phyloP scores from a whole-genome alignment of 306 rosid genomes.

The Echinosophora koreensis region DNA sequence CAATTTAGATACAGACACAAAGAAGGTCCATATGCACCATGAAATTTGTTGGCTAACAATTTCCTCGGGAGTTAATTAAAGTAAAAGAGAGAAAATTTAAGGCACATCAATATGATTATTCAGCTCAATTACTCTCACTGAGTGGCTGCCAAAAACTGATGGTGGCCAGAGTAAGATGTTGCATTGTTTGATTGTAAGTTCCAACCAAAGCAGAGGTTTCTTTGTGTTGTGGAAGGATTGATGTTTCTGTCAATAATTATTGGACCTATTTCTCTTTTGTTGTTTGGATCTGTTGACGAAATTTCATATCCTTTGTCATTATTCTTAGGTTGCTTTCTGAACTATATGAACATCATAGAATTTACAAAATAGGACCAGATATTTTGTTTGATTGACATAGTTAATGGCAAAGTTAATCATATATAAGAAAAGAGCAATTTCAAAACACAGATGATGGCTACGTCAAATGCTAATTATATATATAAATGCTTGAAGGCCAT shows the following conservation, averaged over 20 bases:
- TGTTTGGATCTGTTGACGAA: constrained; percentile 43
- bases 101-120: constrained; percentile 15
- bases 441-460: background rate
- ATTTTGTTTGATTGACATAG: constrained; percentile 35
- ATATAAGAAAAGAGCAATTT: background rate
- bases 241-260: constrained; percentile 39
- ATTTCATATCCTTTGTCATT: constrained; percentile 41
- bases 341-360: constrained; percentile 25
- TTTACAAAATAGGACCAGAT: constrained; percentile 11
- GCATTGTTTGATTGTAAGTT: constrained; percentile 43
- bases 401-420: constrained; percentile 28
- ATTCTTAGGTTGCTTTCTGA: constrained; percentile 46
- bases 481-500: constrained; percentile 25
- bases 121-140: constrained; percentile 32
- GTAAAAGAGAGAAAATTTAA: background rate
- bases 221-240: constrained; percentile 41
- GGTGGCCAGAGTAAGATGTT: constrained; percentile 29
- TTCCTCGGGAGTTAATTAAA: constrained; percentile 17
- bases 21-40: background rate
- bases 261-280: constrained; percentile 38
- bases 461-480: constrained; percentile 27
- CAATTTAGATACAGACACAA: constrained; percentile 28
- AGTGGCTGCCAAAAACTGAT: constrained; percentile 39
- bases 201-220: constrained; percentile 48
- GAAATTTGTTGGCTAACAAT: constrained; percentile 8